Percentiles rank a stretch among this genome's conserved stretches.
phyloP scores from a whole-genome alignment of 139 green algal genomes.

The Picochlorum sp. region DNA sequence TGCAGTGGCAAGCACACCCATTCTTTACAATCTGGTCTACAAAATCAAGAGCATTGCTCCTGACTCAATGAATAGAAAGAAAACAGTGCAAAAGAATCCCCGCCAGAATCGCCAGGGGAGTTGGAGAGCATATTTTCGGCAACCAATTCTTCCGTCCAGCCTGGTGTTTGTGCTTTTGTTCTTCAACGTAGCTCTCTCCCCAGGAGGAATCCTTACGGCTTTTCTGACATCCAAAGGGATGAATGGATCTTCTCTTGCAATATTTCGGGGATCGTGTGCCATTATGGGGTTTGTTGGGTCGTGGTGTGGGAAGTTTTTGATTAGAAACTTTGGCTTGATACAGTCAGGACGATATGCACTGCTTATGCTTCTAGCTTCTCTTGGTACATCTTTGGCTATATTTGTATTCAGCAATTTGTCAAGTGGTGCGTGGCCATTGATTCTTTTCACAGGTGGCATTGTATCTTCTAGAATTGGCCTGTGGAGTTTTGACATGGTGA shows the following conservation, averaged over 20 bases:
- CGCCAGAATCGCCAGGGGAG: background rate
- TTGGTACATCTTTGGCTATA: conserved; percentile 8
- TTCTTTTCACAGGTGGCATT: conserved; percentile 33
- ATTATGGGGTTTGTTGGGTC: conserved; percentile 42
- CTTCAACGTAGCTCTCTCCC: conserved; percentile 43
- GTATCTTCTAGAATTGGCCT: conserved; percentile 38
- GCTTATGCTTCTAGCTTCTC: conserved; percentile 15
- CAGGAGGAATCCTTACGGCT: conserved; percentile 34
- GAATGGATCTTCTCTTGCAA: conserved; percentile 21
- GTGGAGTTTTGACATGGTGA: conserved; percentile 44
- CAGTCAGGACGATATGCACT: conserved; percentile 22
- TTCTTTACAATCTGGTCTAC: conserved; percentile 22
- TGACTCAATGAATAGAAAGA: conserved; percentile 14
- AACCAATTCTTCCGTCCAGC: conserved; percentile 39
- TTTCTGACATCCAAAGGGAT: conserved; percentile 32
- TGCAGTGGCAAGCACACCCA: conserved; percentile 8
- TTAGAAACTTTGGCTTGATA: conserved; percentile 29
- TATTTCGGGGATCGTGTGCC: conserved; percentile 29
- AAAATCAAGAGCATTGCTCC: conserved; percentile 20
- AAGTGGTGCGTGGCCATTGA: background rate
- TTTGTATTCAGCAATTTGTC: conserved; percentile 4
- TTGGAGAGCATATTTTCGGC: conserved; percentile 30
- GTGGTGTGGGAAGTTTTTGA: conserved; percentile 21
- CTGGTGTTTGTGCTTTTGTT: conserved; percentile 42
- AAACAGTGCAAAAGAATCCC: background rate